Evolutionary conservation across 345 rosid species (phyloP), one percentile per base, ranked within the genome.

Genomic region (Moringa oleifera): DNA sequence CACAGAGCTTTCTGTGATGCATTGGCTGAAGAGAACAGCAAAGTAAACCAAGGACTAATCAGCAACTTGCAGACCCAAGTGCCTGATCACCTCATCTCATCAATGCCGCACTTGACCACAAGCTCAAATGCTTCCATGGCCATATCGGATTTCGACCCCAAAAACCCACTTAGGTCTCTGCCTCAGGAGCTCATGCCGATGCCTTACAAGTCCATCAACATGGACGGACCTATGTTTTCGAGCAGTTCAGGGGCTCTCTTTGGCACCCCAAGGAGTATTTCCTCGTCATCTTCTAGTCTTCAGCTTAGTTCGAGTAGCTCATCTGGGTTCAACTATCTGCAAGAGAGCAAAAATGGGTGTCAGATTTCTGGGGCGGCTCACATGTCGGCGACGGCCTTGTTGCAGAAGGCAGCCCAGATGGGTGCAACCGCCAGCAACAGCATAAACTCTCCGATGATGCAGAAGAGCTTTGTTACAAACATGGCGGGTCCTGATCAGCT

Each of bases 1-100:
- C 99, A 94, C n/a, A 82, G 99, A 69, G 99, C 99, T 7, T 94
- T 88, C 67, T 94, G 99, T 52, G 97, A 90, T 47, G 99, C 99
- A 13, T 85, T 94, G 58, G 99, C 99, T 1, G 96, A 90, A 76
- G 97, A 94, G 79, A 81, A 86, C 80, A 86, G 66, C 78, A 82
- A 84, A 75, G 83, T 84, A 56, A 86, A 82, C 80, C 85, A 84
- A 74, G 83, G 74, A 37, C 57, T 73, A 23, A 73, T 75, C 66
- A 23, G 67, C 65, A 74, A 77, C 67, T 23, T 79, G 18, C 81
- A 71, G 55, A 65, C 68, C 61, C 85, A 76, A 51, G 74, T 83
- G 77, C 73, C 70, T 10, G 17, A 80, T 6, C 80, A 85, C 18
- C 64, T 80, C 31, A 69, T 76, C 37, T 69, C 83, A 18, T 64